A percentile compares a stretch with the other conserved stretches of the same genome.
phyloP scores from a whole-genome alignment of 495 filamentous ascomycete genomes.

The Cenococcum geophilum region DNA sequence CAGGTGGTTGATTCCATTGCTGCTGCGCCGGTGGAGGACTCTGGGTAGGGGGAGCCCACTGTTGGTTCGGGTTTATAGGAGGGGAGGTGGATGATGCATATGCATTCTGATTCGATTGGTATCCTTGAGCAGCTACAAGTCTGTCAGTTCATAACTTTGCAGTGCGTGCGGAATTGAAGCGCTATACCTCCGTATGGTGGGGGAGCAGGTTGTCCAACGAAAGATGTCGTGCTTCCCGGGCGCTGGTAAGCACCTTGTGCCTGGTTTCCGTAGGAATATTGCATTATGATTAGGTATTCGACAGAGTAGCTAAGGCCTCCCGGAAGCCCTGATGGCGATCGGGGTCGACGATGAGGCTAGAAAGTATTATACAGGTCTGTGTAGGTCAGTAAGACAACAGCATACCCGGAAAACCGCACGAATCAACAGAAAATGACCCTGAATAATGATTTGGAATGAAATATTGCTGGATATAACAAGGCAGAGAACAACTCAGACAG shows the following conservation, averaged over 20 bases:
- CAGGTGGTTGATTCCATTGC: constrained; percentile 23
- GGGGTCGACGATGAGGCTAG: not conserved
- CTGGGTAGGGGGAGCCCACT: constrained; percentile 27
- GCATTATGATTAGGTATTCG: constrained; percentile 20
- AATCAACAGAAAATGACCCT: not conserved
- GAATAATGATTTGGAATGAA: not conserved
- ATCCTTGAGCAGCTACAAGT: constrained; percentile 18
- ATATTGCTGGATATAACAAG: not conserved
- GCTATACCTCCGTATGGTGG: constrained; percentile 29
- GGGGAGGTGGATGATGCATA: constrained; percentile 3
- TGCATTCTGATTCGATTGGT: constrained; percentile 1
- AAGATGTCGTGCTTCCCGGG: constrained; percentile 23
- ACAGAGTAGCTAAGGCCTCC: not conserved
- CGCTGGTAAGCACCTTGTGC: constrained; percentile 18
- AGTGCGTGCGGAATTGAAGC: not conserved
- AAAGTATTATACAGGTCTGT: not conserved
- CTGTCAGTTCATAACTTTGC: not conserved
- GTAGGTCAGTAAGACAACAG: not conserved
- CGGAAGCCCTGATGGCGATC: not conserved
- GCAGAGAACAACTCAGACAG: not conserved
- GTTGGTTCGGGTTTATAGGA: constrained; percentile 11
- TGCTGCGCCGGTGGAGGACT: constrained; percentile 4
- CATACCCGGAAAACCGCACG: not conserved
- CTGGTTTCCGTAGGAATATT: constrained; percentile 21
- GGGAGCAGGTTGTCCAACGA: constrained; percentile 17